Conservation (phyloP, 2,329 filamentous ascomycete species). For the Neofusicoccum parvum region DNA sequence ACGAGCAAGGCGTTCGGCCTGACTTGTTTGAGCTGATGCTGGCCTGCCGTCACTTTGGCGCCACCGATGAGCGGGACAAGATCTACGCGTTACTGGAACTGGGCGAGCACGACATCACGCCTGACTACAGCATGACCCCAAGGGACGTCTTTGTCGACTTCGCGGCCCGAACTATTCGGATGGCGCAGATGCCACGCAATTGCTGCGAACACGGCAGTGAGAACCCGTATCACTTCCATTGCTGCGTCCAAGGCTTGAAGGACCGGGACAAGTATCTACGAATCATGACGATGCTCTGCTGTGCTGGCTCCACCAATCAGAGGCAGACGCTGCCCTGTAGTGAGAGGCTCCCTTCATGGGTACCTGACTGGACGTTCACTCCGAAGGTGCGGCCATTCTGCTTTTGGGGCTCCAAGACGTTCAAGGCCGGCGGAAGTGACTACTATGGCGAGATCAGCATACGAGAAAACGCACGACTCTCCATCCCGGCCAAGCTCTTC, state of each 20-base stretch:
- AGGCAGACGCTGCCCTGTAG: neutral
- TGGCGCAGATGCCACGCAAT: neutral
- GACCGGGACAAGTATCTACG: slow-evolving; percentile 15
- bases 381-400: slow-evolving; percentile 15
- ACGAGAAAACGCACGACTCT: neutral
- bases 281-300: slow-evolving; percentile 20
- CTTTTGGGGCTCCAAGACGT: slow-evolving; percentile 16
- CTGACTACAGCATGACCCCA: slow-evolving; percentile 17
- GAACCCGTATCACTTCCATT: slow-evolving; percentile 8
- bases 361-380: slow-evolving; percentile 15
- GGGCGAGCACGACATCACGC: slow-evolving; percentile 13
- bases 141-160: slow-evolving; percentile 17
- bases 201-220: slow-evolving; percentile 9
- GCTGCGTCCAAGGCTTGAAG: slow-evolving; percentile 8
- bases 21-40: slow-evolving; percentile 19
- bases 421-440: slow-evolving; percentile 9
- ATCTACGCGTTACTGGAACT: slow-evolving; percentile 34
- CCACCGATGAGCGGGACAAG: slow-evolving; percentile 34
- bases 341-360: slow-evolving; percentile 14
- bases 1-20: neutral
- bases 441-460: slow-evolving; percentile 7
- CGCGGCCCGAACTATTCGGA: neutral
- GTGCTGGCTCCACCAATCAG: slow-evolving; percentile 17
- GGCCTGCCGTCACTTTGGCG: slow-evolving; percentile 13
- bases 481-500: slow-evolving; percentile 10